A percentile compares a stretch with the other conserved stretches of the same genome.
Conservation (phyloP, 352 stramenopile genomes). For the Discostella stelligera region DNA sequence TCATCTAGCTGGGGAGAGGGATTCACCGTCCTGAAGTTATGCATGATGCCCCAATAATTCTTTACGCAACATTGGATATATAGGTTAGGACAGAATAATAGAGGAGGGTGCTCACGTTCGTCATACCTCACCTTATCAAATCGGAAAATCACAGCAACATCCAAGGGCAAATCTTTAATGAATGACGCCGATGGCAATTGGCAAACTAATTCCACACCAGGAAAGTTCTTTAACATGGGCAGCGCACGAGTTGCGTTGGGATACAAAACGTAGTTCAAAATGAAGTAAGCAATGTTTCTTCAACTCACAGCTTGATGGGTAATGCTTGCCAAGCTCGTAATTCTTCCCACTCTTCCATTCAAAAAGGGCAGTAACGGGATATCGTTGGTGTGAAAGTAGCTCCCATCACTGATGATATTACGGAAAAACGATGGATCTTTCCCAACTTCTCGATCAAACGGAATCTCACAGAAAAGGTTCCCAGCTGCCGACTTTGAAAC, state of each 20-base stretch:
- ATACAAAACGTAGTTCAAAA: not conserved
- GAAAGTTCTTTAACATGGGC: conserved; percentile 37
- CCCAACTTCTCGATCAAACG: conserved; percentile 37
- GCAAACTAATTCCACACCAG: conserved; percentile 42
- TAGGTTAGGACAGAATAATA: not conserved
- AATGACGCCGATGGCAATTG: conserved; percentile 50
- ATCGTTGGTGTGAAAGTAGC: conserved; percentile 40
- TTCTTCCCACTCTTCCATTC: conserved; percentile 50
- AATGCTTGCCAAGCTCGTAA: conserved; percentile 47
- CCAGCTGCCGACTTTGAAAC: conserved; percentile 33
- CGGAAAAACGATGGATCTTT: conserved; percentile 31
- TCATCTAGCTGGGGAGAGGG: conserved; percentile 32
- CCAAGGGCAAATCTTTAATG: conserved; percentile 49
- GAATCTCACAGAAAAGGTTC: conserved; percentile 53
- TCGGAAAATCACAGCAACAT: conserved; percentile 55
- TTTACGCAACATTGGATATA: not conserved
- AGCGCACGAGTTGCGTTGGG: not conserved
- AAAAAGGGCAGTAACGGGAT: conserved; percentile 52
- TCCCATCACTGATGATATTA: conserved; percentile 39
- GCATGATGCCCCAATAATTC: conserved; percentile 44
- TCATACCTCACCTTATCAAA: conserved; percentile 26
- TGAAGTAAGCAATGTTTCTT: not conserved
- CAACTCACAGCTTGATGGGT: conserved; percentile 23
- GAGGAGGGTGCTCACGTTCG: not conserved
- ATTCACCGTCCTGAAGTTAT: conserved; percentile 50